phyloP scores from a whole-genome alignment of 495 filamentous ascomycete species.

The Clavariopsis aquatica region DNA sequence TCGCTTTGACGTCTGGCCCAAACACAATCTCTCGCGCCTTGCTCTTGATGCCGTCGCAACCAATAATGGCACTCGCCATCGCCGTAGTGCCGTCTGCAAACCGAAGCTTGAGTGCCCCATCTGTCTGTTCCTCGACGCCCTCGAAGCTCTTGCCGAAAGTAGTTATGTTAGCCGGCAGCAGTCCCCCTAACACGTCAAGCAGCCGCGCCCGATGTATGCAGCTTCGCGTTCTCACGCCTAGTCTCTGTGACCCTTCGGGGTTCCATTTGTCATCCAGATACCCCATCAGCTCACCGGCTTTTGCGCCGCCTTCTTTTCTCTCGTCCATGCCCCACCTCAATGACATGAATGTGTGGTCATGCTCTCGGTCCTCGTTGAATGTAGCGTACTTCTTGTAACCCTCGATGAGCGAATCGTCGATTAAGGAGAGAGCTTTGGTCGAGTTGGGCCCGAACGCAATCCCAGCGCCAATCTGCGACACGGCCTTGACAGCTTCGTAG shows the following conservation, averaged over 20 bases:
- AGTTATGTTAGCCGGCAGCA: conserved; percentile 54
- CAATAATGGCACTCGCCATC: conserved; percentile 50
- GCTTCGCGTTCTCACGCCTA: conserved; percentile 18
- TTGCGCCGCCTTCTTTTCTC: conserved; percentile 11
- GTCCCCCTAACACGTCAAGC: conserved; percentile 58
- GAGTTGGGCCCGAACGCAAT: conserved; percentile 39
- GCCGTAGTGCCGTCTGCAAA: conserved; percentile 59
- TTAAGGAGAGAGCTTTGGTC: conserved; percentile 26
- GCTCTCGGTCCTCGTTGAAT: conserved; percentile 44
- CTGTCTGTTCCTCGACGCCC: conserved; percentile 36
- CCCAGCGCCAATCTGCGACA: conserved; percentile 48
- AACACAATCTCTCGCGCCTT: conserved; percentile 52
- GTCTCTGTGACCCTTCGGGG: conserved; percentile 1
- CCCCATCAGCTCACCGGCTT: conserved; percentile 19
- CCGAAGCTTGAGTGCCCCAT: conserved; percentile 46
- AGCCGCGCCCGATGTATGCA: conserved; percentile 57
- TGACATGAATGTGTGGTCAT: conserved; percentile 29
- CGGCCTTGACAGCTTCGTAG: conserved; percentile 55
- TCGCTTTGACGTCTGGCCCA: conserved; percentile 40
- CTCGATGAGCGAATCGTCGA: conserved; percentile 27
- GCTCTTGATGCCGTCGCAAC: conserved; percentile 62
- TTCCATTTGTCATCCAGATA: conserved; percentile 12
- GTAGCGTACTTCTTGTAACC: conserved; percentile 40
- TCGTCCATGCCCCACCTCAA: conserved; percentile 22
- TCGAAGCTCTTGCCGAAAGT: conserved; percentile 48